Base-by-base conservation (phyloP, 106 monocot genomes). In the Vanilla planifolia region DNA sequence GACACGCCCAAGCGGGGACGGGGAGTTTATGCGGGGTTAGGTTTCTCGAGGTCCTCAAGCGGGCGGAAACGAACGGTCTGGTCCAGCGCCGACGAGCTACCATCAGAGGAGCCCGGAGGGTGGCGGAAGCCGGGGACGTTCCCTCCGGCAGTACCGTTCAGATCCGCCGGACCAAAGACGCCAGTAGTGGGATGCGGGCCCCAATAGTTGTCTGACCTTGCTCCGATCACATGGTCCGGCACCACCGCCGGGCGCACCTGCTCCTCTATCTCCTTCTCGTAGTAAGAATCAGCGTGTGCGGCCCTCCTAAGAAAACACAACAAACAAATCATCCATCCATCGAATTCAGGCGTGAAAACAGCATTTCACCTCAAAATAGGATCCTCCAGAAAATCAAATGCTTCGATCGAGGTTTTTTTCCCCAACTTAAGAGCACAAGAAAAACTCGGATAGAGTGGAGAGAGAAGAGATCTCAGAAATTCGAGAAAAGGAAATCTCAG, bases 231-330 rank as follows among this genome's bases (percentile, higher is more conserved):
- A 67, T 72, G 23, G 59, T 81, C 76, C 36, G 81, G 81, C 29
- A 81, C 81, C 42, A 69, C 52, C 17, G 11, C 59, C 68, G 81
- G 76, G 13, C 51, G 41, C 51, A 69, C 65, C 41, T 64, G 61
- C 7, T 81, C 76, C 8, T 81, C 81, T 13, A 81, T 48, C 30
- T 81, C 53, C 81, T 81, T 81, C 25, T 76, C 81, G 55, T 81
- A 81, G 19, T 63, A 19, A 6, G 74, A 79, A 15, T 21, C 34
- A 15, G 28, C 29, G 48, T 75, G 80, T 48, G 63, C 57, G 2
- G 13, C 44, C 55, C 67, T 68, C 55, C 72, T 78, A 36, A n/a
- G n/a, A n/a, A n/a, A n/a, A n/a, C n/a, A n/a, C n/a, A n/a, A n/a
- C n/a, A n/a, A n/a, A n/a, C n/a, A n/a, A n/a, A n/a, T n/a, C n/a